Evolutionary conservation across 306 rosid genomes (phyloP), one percentile per base, ranked within the genome.

Genomic region (Rubus idaeus): DNA sequence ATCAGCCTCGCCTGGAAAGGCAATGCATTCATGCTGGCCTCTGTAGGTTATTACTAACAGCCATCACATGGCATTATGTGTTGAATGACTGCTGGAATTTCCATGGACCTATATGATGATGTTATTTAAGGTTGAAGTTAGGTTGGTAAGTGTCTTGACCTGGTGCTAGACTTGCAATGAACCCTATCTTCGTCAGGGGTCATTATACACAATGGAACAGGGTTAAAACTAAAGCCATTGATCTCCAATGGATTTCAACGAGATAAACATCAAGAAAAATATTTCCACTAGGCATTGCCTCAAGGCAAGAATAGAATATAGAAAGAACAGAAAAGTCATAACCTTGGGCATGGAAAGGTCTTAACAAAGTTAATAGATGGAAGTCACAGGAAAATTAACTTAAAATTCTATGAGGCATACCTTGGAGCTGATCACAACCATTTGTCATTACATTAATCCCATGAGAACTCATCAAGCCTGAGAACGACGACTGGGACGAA

Each of bases 381-480:
- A 18, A 12, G 50, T 66, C 3, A 50, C 6, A 65, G 5, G 1
- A 13, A 18, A 37, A 75, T 11, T 49, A 39, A 50, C 37, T n/a
- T 11, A 14, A 44, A 42, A 42, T 52, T n/a, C 26, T 35, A 45
- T 18, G 21, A 68, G 70, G 30, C 80, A 23, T 87, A 91, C 98
- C 97, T 71, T 86, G 94, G 70, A 81, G 83, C 87, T 85, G 89
- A 69, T 80, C 72, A 71, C 70, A 76, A 61, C 72, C 89, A 78
- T 77, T 82, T 69, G 89, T 60, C 39, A 69, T 23, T 77, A 79
- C 86, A 39, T 84, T 86, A 56, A 67, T 78, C 67, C 78, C 87
- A 2, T 68, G 85, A 56, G 87, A 86, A 69, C 63, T 44, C 75
- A 63, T 45, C 71, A 83, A 57, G 70, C 88, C 88, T 10, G 82